phyloP scores from a whole-genome alignment of 306 rosid species.

The Medicago ruthenica region DNA sequence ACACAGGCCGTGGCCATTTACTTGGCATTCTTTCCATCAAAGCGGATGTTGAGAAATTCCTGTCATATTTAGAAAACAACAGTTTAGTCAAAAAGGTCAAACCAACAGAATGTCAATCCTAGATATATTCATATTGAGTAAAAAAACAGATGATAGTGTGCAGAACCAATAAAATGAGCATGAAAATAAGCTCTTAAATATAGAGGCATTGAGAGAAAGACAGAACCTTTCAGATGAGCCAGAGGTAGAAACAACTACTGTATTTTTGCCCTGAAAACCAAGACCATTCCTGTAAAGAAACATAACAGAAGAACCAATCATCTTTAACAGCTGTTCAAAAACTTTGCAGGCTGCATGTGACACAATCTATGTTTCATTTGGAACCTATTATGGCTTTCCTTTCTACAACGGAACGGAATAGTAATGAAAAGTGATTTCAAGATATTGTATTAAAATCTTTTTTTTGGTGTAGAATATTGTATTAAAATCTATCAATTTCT shows the following conservation, averaged over 20 bases:
- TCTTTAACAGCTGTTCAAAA: constrained; percentile 25
- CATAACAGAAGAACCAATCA: constrained; percentile 37
- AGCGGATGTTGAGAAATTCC: constrained; percentile 87
- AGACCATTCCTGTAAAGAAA: constrained; percentile 61
- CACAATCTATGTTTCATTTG: constrained; percentile 11
- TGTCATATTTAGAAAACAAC: constrained; percentile 46
- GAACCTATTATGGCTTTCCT: neutral
- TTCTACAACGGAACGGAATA: neutral
- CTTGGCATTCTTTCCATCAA: constrained; percentile 96
- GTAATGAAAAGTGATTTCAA: constrained; percentile 10
- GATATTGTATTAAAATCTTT: neutral
- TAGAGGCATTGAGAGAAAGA: constrained; percentile 37
- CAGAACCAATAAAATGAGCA: constrained; percentile 12
- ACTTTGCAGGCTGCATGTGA: neutral
- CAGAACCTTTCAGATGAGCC: constrained; percentile 88
- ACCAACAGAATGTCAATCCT: constrained; percentile 24
- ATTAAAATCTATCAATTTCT: neutral
- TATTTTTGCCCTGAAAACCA: constrained; percentile 68
- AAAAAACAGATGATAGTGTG: constrained; percentile 7
- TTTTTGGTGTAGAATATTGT: neutral
- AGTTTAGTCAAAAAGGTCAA: constrained; percentile 33
- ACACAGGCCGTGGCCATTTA: constrained; percentile 97
- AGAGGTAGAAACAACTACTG: constrained; percentile 57
- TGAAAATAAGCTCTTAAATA: constrained; percentile 23
- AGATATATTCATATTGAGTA: neutral